Percentiles rank a stretch among this genome's conserved stretches.
These are phyloP conservation scores for Cryphonectria naterciae DNA, from an alignment of 2,329 filamentous ascomycete genomes.

Conservation along the genomic window DNA sequence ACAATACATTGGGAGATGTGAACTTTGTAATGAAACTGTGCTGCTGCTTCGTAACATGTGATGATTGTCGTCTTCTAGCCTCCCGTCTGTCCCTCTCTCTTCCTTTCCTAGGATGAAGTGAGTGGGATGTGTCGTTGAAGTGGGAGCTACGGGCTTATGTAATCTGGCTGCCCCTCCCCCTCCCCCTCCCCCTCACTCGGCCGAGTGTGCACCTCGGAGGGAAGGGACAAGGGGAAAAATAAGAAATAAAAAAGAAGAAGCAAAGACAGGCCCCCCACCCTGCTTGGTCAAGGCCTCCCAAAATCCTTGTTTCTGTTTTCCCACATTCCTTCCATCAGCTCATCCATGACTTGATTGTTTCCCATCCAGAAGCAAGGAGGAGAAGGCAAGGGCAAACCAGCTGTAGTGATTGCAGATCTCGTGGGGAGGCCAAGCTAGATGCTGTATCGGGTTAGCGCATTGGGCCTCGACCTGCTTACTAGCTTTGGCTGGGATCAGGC, in stretches of 20 bases:
- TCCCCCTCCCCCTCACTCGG: too few species aligned
- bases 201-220: neutral
- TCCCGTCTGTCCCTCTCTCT: too few species aligned
- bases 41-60: too few species aligned
- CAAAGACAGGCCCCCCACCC: too few species aligned
- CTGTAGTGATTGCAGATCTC: neutral
- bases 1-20: constrained; percentile 15
- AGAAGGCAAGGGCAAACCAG: too few species aligned
- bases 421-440: neutral
- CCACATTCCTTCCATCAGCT: neutral
- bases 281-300: neutral
- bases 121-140: neutral
- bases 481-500: too few species aligned
- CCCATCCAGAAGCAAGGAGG: too few species aligned
- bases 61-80: too few species aligned
- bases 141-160: neutral
- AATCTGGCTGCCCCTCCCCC: neutral
- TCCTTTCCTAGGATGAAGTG: too few species aligned
- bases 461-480: neutral
- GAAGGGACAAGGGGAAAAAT: too few species aligned
- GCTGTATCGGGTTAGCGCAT: neutral
- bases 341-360: neutral
- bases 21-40: neutral
- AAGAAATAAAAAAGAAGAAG: too few species aligned
- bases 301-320: neutral